Percentiles rank a stretch among this genome's conserved stretches.
phyloP scores from a whole-genome alignment of 2,329 filamentous ascomycete species.

The Neofusicoccum kwambonambiense region DNA sequence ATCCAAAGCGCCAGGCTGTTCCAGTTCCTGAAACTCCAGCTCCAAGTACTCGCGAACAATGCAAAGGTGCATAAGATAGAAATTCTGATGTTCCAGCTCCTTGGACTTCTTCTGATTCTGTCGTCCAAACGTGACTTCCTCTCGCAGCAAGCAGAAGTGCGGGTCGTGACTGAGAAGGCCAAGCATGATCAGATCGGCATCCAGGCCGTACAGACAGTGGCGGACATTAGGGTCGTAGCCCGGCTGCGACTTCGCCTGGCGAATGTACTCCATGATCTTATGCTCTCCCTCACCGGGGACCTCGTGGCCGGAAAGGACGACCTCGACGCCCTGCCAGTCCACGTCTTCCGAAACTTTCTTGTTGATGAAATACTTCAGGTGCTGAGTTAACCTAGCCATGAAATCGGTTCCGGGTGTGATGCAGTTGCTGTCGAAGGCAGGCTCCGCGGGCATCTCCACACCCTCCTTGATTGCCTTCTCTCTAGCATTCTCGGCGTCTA shows the following conservation, averaged over 20 bases:
- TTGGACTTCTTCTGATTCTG: slow-evolving; percentile 85
- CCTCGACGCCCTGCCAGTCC: slow-evolving; percentile 96
- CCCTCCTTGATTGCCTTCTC: slow-evolving; percentile 91
- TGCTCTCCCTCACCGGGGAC: slow-evolving; percentile 98
- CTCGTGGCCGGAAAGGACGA: slow-evolving; percentile 95
- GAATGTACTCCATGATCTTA: slow-evolving; percentile 99
- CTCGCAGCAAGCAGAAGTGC: slow-evolving; percentile 93
- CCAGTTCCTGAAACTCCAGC: slow-evolving; percentile 91
- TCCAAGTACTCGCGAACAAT: slow-evolving; percentile 97
- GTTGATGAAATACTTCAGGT: slow-evolving; percentile 97
- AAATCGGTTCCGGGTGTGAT: slow-evolving; percentile 97
- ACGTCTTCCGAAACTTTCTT: slow-evolving; percentile 97
- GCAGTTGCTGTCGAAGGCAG: slow-evolving; percentile 97
- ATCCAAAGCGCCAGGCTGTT: slow-evolving; percentile 66
- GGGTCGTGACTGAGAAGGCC: slow-evolving; percentile 95
- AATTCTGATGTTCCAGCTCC: slow-evolving; percentile 97
- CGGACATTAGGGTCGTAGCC: slow-evolving; percentile 90
- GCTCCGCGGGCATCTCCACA: slow-evolving; percentile 89
- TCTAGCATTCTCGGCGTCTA: slow-evolving; percentile 84
- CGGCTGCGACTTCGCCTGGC: slow-evolving; percentile 92
- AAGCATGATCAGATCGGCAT: slow-evolving; percentile 98
- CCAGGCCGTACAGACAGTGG: slow-evolving; percentile 94
- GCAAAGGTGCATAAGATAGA: slow-evolving; percentile 94
- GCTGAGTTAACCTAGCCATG: slow-evolving; percentile 92
- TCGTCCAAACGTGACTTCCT: slow-evolving; percentile 96